Conservation (phyloP, 768 basidiomycete species). For the Neoboletus brunneissimus region DNA sequence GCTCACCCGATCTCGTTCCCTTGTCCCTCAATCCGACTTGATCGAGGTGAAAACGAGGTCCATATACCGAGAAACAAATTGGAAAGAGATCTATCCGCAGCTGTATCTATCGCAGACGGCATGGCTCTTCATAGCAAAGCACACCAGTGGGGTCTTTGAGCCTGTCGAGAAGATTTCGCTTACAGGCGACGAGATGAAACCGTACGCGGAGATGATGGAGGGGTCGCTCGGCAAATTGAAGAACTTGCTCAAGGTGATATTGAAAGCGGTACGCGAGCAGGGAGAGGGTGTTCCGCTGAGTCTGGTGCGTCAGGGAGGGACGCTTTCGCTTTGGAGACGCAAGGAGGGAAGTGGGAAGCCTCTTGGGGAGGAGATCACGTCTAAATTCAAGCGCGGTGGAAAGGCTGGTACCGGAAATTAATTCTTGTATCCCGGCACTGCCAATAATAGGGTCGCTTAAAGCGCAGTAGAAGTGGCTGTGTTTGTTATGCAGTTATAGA, state of each 20-base stretch:
- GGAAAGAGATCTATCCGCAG: slow-evolving; percentile 63
- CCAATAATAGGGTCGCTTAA: no score
- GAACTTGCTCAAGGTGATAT: slow-evolving; percentile 36
- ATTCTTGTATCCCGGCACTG: not conserved
- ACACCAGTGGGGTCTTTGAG: slow-evolving; percentile 52
- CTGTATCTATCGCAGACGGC: slow-evolving; percentile 67
- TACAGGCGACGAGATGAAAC: slow-evolving; percentile 27
- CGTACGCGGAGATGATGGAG: slow-evolving; percentile 20
- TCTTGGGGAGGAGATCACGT: slow-evolving; percentile 19
- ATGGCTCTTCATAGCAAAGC: slow-evolving; percentile 57
- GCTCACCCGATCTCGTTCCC: slow-evolving; percentile 23
- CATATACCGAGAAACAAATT: slow-evolving; percentile 39
- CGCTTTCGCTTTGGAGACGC: slow-evolving; percentile 51
- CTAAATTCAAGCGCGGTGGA: slow-evolving; percentile 13
- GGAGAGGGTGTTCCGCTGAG: slow-evolving; percentile 53
- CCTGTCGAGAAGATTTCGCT: slow-evolving; percentile 46
- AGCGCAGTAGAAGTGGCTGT: slow-evolving; percentile 15
- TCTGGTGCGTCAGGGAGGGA: slow-evolving; percentile 46
- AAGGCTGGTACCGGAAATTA: not conserved
- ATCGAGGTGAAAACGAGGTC: slow-evolving; percentile 38
- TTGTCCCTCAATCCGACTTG: slow-evolving; percentile 36
- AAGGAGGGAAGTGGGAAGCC: slow-evolving; percentile 25
- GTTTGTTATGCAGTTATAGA: not conserved
- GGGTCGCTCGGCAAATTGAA: slow-evolving; percentile 27
- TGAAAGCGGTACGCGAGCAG: slow-evolving; percentile 47